Evolutionary conservation across 129 eudicot genomes (phyloP).

Genomic region (Ambrosia artemisiifolia): DNA sequence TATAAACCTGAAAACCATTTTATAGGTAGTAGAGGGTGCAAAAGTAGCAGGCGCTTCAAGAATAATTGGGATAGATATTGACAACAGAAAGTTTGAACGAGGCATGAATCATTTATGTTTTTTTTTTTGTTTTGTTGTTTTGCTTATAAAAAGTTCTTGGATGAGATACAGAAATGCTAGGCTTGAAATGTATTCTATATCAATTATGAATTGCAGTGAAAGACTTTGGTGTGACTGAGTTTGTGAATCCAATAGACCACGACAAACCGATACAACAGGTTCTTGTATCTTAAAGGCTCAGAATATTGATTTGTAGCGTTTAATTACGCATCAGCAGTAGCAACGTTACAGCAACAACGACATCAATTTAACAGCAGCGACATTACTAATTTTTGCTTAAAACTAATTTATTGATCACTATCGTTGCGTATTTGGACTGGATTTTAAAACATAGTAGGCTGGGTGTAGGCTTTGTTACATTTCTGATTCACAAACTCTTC

Average conservation of each 20-base stretch:
- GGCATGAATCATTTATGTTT: constrained; percentile 34
- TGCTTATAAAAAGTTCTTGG: neutral
- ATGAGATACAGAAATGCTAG: neutral
- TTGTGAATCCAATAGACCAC: constrained; percentile 92
- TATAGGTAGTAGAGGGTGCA: constrained; percentile 99
- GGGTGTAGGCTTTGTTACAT: too few relatives aligned
- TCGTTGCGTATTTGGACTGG: too few relatives aligned
- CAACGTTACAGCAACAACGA: too few relatives aligned
- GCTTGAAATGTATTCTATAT: neutral
- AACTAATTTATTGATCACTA: too few relatives aligned
- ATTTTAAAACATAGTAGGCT: too few relatives aligned
- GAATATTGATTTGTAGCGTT: too few relatives aligned
- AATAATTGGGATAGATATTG: constrained; percentile 87
- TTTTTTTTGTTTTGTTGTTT: neutral
- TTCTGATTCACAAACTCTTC: too few relatives aligned
- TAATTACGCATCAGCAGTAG: too few relatives aligned
- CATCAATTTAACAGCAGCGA: too few relatives aligned
- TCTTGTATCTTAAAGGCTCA: constrained; percentile 34
- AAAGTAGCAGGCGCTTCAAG: constrained; percentile 97
- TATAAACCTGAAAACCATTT: constrained; percentile 8
- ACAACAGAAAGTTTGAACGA: constrained; percentile 74
- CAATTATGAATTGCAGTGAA: constrained; percentile 61
- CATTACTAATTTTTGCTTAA: too few relatives aligned
- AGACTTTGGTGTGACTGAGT: constrained; percentile 89
- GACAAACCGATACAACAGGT: constrained; percentile 96